phyloP scores from a whole-genome alignment of 441 rosid genomes.

The Manihot esculenta region DNA sequence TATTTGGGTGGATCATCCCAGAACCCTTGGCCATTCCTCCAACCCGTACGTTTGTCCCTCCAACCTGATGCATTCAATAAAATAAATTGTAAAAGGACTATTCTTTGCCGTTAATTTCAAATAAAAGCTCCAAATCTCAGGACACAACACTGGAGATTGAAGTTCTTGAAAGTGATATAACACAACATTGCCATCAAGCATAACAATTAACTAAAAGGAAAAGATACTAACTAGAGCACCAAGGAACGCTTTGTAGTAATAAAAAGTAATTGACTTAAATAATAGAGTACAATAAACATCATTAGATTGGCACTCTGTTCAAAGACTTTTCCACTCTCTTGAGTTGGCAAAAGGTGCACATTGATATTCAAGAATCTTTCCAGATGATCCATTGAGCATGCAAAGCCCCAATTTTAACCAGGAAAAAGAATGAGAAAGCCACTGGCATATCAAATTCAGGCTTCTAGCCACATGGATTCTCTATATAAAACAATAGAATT shows the following conservation, averaged over 20 bases:
- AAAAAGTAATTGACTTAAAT: neutral
- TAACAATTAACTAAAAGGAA: neutral
- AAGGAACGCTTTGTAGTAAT: neutral
- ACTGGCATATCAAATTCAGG: neutral
- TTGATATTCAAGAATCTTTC: neutral
- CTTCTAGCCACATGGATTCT: neutral
- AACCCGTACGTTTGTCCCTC: constrained; percentile 57
- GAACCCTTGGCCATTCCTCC: constrained; percentile 99
- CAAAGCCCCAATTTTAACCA: neutral
- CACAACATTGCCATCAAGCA: neutral
- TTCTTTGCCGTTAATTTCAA: neutral
- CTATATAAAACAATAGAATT: neutral
- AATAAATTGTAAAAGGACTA: constrained; percentile 9
- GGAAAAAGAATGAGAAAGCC: neutral
- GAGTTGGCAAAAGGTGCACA: neutral
- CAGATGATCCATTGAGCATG: neutral
- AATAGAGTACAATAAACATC: neutral
- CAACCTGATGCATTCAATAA: constrained; percentile 53
- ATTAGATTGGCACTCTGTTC: neutral
- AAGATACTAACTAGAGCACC: neutral
- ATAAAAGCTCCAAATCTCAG: constrained; percentile 8
- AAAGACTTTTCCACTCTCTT: neutral
- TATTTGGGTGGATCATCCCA: constrained; percentile 98
- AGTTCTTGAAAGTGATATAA: constrained; percentile 11
- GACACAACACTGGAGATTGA: constrained; percentile 1